These are phyloP conservation scores for Xylaria telfairii DNA, from an alignment of 495 filamentous ascomycete species.

Conservation along the genomic window DNA sequence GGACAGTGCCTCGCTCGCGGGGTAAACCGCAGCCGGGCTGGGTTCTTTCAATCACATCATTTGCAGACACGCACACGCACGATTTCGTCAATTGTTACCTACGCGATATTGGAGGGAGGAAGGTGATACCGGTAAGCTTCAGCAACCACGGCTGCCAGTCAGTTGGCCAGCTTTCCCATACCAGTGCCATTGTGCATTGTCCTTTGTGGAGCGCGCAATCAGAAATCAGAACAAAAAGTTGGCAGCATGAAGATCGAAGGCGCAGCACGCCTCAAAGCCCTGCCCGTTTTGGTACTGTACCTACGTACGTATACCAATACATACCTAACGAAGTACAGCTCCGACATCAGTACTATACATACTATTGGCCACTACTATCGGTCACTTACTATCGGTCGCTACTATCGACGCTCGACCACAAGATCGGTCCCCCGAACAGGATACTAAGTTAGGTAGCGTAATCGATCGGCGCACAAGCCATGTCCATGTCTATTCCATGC, in stretches of 20 bases:
- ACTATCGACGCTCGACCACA: too few species aligned
- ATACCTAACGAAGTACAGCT: too few species aligned
- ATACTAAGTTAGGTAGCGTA: not conserved
- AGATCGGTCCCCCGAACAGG: conserved; percentile 2
- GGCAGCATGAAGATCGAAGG: not conserved
- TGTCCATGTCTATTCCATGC: too few species aligned
- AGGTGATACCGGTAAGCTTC: not conserved
- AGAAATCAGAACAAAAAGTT: not conserved
- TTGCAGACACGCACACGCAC: too few species aligned
- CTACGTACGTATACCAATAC: not conserved
- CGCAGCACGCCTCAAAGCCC: not conserved
- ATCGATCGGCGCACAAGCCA: conserved; percentile 6
- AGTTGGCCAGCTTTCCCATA: not conserved
- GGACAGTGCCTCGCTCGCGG: too few species aligned
- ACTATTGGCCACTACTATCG: too few species aligned
- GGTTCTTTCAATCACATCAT: too few species aligned
- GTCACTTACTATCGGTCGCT: too few species aligned
- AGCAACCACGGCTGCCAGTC: not conserved
- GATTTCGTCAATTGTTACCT: too few species aligned
- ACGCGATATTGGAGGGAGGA: conserved; percentile 10
- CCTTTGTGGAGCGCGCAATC: conserved; percentile 1
- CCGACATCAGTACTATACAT: too few species aligned
- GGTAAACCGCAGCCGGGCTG: too few species aligned
- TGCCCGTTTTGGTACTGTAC: not conserved
- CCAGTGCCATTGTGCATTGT: not conserved